These are phyloP conservation scores for Microcos paniculata DNA, from an alignment of 345 rosid genomes.

Conservation along the genomic window DNA sequence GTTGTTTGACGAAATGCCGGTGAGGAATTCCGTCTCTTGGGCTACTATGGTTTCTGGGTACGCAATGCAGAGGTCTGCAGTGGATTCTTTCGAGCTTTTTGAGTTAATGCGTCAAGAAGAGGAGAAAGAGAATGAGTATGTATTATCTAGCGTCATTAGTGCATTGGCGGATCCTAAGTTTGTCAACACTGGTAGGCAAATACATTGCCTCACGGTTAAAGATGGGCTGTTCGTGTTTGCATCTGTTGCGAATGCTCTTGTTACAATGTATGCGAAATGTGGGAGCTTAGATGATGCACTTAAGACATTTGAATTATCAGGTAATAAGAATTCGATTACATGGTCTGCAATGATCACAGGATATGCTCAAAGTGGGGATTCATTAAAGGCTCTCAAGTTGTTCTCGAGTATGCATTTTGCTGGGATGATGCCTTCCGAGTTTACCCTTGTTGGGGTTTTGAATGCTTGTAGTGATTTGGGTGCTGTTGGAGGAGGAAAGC, in stretches of 20 bases:
- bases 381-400: conserved; percentile 51
- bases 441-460: conserved; percentile 72
- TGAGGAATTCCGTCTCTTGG: conserved; percentile 63
- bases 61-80: conserved; percentile 47
- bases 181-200: conserved; percentile 50
- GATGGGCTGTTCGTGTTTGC: conserved; percentile 49
- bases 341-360: conserved; percentile 95
- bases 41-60: conserved; percentile 76
- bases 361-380: conserved; percentile 75
- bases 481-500: conserved; percentile 67
- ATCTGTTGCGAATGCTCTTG: conserved; percentile 58
- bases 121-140: conserved; percentile 61
- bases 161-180: conserved; percentile 47
- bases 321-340: conserved; percentile 63
- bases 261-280: conserved; percentile 82
- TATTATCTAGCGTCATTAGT: conserved; percentile 65
- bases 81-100: conserved; percentile 43
- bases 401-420: conserved; percentile 63
- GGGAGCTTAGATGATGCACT: conserved; percentile 56
- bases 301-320: conserved; percentile 57
- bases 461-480: conserved; percentile 72
- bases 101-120: conserved; percentile 43
- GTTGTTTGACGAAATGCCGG: conserved; percentile 62
- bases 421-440: conserved; percentile 64
- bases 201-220: conserved; percentile 56